A percentile compares a stretch with the other conserved stretches of the same genome.
Evolutionary conservation across 371 early-diverging fungal species (phyloP).

Genomic region (Conidiobolus coronatus): DNA sequence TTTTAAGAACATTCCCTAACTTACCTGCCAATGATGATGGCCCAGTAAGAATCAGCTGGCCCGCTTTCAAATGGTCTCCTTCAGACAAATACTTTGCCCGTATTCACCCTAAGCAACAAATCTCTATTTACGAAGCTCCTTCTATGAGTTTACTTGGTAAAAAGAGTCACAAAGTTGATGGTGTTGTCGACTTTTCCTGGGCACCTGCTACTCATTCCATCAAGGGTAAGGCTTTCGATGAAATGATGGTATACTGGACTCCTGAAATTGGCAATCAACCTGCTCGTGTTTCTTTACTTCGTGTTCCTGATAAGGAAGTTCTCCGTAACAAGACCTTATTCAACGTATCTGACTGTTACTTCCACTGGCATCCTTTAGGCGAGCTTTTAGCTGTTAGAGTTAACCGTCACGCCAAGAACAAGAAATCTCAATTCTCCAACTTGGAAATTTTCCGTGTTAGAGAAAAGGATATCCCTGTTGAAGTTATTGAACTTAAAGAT

Average conservation of each 20-base stretch:
- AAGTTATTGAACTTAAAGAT: slow-evolving; percentile 78
- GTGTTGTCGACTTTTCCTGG: slow-evolving; percentile 83
- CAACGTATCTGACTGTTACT: slow-evolving; percentile 65
- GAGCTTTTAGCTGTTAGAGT: slow-evolving; percentile 80
- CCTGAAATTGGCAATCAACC: slow-evolving; percentile 89
- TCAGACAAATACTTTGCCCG: slow-evolving; percentile 86
- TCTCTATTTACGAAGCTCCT: slow-evolving; percentile 79
- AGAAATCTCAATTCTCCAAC: slow-evolving; percentile 70
- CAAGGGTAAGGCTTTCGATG: slow-evolving; percentile 27
- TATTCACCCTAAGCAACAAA: slow-evolving; percentile 47
- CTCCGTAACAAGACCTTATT: slow-evolving; percentile 93
- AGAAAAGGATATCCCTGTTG: slow-evolving; percentile 86
- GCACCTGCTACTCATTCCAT: slow-evolving; percentile 25
- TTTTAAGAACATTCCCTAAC: slow-evolving; percentile 70
- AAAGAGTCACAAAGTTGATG: slow-evolving; percentile 76
- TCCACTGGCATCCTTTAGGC: slow-evolving; percentile 84
- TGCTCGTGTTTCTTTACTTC: slow-evolving; percentile 78
- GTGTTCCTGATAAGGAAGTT: slow-evolving; percentile 58
- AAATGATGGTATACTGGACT: slow-evolving; percentile 83
- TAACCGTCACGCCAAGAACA: slow-evolving; percentile 76
- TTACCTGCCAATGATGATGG: slow-evolving; percentile 18
- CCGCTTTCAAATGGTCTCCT: slow-evolving; percentile 91
- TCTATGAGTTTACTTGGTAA: slow-evolving; percentile 81
- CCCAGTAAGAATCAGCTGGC: slow-evolving; percentile 61
- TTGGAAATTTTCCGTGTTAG: slow-evolving; percentile 82